Base-by-base conservation (phyloP, 2,329 filamentous ascomycete species). In the Aspergillus piperis region DNA sequence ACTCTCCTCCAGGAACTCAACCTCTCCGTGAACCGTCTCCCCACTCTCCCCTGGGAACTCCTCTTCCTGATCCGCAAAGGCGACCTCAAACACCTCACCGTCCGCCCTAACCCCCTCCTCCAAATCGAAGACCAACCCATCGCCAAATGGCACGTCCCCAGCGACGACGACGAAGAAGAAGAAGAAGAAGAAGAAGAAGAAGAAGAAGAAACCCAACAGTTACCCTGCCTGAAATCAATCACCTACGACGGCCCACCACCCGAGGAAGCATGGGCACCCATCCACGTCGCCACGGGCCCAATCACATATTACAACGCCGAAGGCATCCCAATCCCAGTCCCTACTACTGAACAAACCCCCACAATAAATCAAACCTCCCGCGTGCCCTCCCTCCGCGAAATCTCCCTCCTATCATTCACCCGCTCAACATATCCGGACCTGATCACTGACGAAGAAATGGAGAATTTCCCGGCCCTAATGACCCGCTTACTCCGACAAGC, bases 11-110 rank as follows among this genome's bases (percentile, higher is more conserved):
- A 78, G 67, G 75, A 77, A 25, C 65, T 82, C n/a, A 82, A 81
- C 39, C 62, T 82, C 23, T 75, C 77, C 2, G 75, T 76, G 30
- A 82, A 82, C 60, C 68, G 74, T 30, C 68, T 82, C 8, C 63
- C 68, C 10, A 72, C 71, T 48, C 73, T 82, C 2, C 80, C 80
- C 0, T 80, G 77, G 72, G 80, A 82, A 54, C 64, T 82, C 6
- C 62, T 82, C 15, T 70, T 71, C 57, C 69, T 82, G 3, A 73
- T 77, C 21, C 70, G 68, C 30, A 68, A 74, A 44, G 75, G 75
- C 5, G 70, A 76, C 21, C 57, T 80, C 50, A 75, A 72, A 55
- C 76, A 76, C 50, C 66, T 79, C 17, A 74, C 68, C 3, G 70
- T 76, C 15, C 74, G 71, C 19, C 77, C 78, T 0, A 81, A 81